Evolutionary conservation across 2,329 filamentous ascomycete genomes (phyloP).

Genomic region (Niveomyces coronatus): DNA sequence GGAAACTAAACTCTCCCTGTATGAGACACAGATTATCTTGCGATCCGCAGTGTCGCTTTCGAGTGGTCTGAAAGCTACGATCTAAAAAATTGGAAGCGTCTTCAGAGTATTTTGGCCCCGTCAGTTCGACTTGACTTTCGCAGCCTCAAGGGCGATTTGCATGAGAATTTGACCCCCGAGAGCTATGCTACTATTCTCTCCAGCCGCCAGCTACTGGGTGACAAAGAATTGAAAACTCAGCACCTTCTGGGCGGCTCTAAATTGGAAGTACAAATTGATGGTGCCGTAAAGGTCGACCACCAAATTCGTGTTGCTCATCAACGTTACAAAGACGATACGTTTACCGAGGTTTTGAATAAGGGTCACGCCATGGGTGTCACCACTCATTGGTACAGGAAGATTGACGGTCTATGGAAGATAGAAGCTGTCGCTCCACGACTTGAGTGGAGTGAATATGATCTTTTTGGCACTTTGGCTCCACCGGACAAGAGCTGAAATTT

Average conservation of each 20-base stretch:
- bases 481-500: too few relatives aligned
- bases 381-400: conserved; percentile 47
- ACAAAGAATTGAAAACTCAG: conserved; percentile 52
- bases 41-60: conserved; percentile 28
- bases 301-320: conserved; percentile 54
- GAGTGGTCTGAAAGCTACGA: conserved; percentile 60
- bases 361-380: conserved; percentile 51
- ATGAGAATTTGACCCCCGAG: conserved; percentile 10
- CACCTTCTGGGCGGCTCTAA: conserved; percentile 53
- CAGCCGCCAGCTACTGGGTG: conserved; percentile 36
- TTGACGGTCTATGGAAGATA: conserved; percentile 51
- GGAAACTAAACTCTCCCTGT: background rate
- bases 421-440: conserved; percentile 46
- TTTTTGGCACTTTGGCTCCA: conserved; percentile 10
- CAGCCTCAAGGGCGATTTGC: conserved; percentile 7
- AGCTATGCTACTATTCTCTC: conserved; percentile 8
- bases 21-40: conserved; percentile 9
- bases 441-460: conserved; percentile 45
- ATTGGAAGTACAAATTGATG: conserved; percentile 47
- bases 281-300: conserved; percentile 48
- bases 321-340: conserved; percentile 41
- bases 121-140: conserved; percentile 3
- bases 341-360: conserved; percentile 41
- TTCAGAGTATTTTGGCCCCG: conserved; percentile 52
- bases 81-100: conserved; percentile 53